Base-by-base conservation (phyloP, 1,284 basidiomycete species). In the Schizophyllum amplum region DNA sequence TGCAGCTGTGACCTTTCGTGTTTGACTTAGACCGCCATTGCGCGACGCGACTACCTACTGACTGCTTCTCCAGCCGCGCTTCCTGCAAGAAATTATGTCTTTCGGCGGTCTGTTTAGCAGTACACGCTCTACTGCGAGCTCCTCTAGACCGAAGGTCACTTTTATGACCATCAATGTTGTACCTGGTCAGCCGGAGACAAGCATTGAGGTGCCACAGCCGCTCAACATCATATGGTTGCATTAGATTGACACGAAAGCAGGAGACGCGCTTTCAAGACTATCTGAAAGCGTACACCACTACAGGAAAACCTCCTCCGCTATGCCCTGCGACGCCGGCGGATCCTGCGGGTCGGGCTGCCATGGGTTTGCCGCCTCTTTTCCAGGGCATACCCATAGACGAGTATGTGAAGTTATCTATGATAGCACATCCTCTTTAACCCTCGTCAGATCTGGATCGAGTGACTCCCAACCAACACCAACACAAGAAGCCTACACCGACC, bases 261-360 rank as follows among this genome's bases (percentile, higher is more conserved):
- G 61, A 62, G 47, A 54, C 60, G 0, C 59, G 61, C n/a, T 57
- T 62, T 1, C 24, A 47, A 1, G 57, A 62, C 56, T 62, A 62
- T 57, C 57, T 60, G 11, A 20, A 42, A 4, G 49, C 61, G 13
- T 62, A 60, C 52, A 57, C 57, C 33, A 24, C 59, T 1, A 59
- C 59, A 1, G 61, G 61, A 9, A 59, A 57, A 13, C 59, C 57
- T 1, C 61, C 61, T 0, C 54, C 46, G 20, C 59, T 59, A 1
- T 49, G 26, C 0, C 61, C 61, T 3, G 24, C 46, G 5, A 50
- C 27, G 49, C 61, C 61, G 4, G n/a, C 57, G 6, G 59, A 60
- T 5, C 51, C 61, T 11, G 25, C 55, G 4, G 25, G 26, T 9
- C 59, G 61, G 13, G 51, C 59, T 1, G 55, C 59, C 1, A 55